These are phyloP conservation scores for Trichoderma oligosporum DNA, from an alignment of 2,329 filamentous ascomycete genomes.

Conservation along the genomic window DNA sequence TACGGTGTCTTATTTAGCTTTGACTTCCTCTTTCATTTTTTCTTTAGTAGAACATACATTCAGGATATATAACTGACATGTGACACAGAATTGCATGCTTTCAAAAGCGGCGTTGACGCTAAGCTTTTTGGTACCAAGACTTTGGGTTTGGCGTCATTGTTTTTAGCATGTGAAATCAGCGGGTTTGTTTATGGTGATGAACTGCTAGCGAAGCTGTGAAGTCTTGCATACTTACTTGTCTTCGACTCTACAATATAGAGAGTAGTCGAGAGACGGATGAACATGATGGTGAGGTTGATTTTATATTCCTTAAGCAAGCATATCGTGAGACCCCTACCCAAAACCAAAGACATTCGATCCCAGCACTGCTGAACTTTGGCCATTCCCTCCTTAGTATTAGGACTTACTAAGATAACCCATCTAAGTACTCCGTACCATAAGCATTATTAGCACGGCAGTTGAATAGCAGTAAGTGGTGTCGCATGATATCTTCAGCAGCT, in stretches of 20 bases:
- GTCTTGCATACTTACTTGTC: too few relatives aligned
- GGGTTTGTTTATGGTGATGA: neutral
- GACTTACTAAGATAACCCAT: neutral
- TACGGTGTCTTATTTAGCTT: too few relatives aligned
- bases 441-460: neutral
- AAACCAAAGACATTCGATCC: too few relatives aligned
- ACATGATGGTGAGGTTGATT: too few relatives aligned
- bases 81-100: neutral
- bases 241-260: too few relatives aligned
- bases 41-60: too few relatives aligned
- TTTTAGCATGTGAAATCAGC: constrained; percentile 21
- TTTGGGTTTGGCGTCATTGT: constrained; percentile 29
- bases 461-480: neutral
- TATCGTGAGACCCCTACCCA: too few relatives aligned
- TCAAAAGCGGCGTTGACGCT: constrained; percentile 7
- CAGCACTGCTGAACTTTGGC: neutral
- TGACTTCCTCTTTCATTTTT: too few relatives aligned
- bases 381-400: neutral
- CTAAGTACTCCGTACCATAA: neutral
- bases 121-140: neutral
- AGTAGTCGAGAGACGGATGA: too few relatives aligned
- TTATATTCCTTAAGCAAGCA: too few relatives aligned
- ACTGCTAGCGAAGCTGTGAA: neutral
- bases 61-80: neutral
- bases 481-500: neutral